These are phyloP conservation scores for Umbelopsis isabellina DNA, from an alignment of 192 early-diverging fungal species.

Conservation along the genomic window DNA sequence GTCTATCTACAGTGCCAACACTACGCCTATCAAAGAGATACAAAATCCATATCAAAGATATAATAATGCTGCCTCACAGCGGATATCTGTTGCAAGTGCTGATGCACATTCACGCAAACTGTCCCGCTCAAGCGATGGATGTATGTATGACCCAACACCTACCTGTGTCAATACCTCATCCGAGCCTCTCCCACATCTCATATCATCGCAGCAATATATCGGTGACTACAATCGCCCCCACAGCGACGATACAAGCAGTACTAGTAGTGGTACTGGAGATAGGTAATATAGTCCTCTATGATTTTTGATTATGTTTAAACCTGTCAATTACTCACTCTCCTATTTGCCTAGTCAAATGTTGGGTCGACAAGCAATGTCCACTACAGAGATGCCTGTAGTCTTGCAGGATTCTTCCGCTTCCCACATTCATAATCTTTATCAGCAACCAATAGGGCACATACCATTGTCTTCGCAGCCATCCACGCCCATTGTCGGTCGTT, in stretches of 20 bases:
- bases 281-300: neutral
- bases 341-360: neutral
- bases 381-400: neutral
- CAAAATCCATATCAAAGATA: neutral
- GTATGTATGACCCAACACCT: constrained; percentile 1
- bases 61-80: neutral
- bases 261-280: neutral
- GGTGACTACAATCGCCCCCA: neutral
- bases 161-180: neutral
- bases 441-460: neutral
- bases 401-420: neutral
- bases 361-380: neutral
- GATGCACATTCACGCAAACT: neutral
- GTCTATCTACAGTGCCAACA: too few relatives aligned
- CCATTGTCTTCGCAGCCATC: neutral
- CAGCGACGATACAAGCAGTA: constrained; percentile 14
- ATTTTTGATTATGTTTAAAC: too few relatives aligned
- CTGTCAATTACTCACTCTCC: too few relatives aligned
- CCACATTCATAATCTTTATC: neutral
- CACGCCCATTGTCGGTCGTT: neutral
- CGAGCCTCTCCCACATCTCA: neutral
- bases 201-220: neutral
- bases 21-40: neutral
- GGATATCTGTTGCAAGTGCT: neutral
- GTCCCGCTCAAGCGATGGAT: neutral